These are phyloP conservation scores for Orbilia oligospora DNA, from an alignment of 2,329 filamentous ascomycete genomes.

Conservation along the genomic window DNA sequence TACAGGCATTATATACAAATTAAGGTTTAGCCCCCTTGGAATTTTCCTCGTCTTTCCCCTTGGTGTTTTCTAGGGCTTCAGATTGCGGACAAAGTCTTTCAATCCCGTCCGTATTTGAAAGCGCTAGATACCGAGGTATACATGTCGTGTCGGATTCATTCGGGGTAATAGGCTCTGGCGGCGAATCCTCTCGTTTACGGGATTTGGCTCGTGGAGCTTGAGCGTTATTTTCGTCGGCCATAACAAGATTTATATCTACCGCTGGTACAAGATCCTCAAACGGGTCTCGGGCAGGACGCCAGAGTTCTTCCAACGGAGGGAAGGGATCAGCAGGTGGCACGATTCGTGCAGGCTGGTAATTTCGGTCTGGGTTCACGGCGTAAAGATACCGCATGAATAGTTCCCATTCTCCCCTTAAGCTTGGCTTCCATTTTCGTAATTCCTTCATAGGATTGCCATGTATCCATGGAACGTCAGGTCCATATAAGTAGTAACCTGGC, in stretches of 20 bases:
- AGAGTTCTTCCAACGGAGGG: not conserved
- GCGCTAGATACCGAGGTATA: conserved; percentile 7
- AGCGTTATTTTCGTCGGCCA: no score
- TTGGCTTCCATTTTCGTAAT: conserved; percentile 1
- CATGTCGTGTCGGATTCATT: not conserved
- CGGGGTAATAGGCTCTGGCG: not conserved
- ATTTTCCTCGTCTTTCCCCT: no score
- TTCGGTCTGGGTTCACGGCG: not conserved
- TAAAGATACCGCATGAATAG: not conserved
- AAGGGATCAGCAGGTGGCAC: not conserved
- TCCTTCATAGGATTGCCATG: not conserved
- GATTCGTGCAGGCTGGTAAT: not conserved
- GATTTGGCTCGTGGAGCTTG: not conserved
- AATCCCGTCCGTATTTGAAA: not conserved
- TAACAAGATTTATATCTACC: no score
- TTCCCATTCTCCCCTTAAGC: conserved; percentile 2
- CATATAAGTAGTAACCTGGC: not conserved
- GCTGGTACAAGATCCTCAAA: no score
- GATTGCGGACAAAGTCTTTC: not conserved
- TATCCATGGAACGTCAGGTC: conserved; percentile 1
- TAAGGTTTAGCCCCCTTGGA: not conserved
- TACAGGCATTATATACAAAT: not conserved
- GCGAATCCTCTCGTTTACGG: not conserved
- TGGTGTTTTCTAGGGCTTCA: no score
- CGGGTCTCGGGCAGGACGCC: no score